Conservation (phyloP, 495 filamentous ascomycete genomes). For the Neurospora cerealis region DNA sequence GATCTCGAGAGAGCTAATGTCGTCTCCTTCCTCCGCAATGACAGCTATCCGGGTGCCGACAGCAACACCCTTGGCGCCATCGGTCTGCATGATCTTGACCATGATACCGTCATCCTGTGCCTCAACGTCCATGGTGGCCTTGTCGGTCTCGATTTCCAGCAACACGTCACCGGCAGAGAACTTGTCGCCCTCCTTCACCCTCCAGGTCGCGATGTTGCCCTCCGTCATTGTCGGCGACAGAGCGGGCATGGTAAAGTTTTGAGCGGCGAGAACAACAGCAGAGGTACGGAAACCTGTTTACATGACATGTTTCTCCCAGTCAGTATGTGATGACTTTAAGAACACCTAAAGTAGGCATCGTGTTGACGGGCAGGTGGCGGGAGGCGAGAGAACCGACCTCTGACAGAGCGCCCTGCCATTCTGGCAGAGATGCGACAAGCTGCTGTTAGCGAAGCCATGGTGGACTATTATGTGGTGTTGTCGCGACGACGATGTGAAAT, state of each 20-base stretch:
- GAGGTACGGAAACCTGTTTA: conserved; percentile 52
- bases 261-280: conserved; percentile 49
- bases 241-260: conserved; percentile 80
- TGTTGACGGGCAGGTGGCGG: conserved; percentile 2
- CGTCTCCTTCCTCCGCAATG: conserved; percentile 64
- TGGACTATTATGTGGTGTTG: conserved; percentile 2
- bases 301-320: neutral
- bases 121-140: conserved; percentile 86
- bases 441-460: conserved; percentile 44
- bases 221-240: conserved; percentile 82
- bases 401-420: conserved; percentile 33
- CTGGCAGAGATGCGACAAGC: conserved; percentile 40
- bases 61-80: conserved; percentile 59
- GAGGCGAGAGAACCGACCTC: conserved; percentile 32
- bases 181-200: conserved; percentile 66
- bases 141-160: conserved; percentile 81
- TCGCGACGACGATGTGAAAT: neutral
- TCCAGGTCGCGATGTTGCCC: conserved; percentile 70
- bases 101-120: conserved; percentile 73
- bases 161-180: conserved; percentile 72
- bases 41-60: conserved; percentile 70
- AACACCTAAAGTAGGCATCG: neutral
- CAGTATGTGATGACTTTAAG: neutral
- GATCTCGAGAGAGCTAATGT: conserved; percentile 56
- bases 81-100: conserved; percentile 64